Evolutionary conservation across 164 flowering plant species (phyloP).

Genomic region (Sextonia rubra): DNA sequence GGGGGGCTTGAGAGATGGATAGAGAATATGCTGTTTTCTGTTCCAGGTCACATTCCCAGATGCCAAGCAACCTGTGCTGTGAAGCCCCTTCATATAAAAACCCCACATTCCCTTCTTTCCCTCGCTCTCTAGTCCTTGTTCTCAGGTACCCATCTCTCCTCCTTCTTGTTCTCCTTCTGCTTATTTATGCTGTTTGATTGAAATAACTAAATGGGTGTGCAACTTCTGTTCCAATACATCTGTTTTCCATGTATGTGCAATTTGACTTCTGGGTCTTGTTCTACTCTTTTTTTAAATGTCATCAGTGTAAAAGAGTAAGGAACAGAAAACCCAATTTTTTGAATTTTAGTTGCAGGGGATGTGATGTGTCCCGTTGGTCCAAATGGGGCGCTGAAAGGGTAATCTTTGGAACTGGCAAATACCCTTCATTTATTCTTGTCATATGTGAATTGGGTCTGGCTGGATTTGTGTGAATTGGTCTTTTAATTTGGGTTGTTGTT

Average conservation of each 20-base stretch:
- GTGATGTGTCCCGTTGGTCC: background rate
- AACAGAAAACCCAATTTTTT: background rate
- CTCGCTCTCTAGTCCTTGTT: background rate
- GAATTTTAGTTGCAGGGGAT: too few relatives aligned
- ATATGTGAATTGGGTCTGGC: background rate
- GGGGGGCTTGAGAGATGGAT: background rate
- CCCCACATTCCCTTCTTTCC: background rate
- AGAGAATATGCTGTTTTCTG: background rate
- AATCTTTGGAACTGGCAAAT: background rate
- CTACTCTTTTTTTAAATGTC: background rate
- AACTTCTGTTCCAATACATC: background rate
- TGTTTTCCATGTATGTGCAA: background rate
- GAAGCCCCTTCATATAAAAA: background rate
- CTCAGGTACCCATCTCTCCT: background rate
- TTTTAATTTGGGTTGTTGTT: too few relatives aligned
- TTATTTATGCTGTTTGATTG: background rate
- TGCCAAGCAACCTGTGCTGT: background rate
- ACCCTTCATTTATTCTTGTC: background rate
- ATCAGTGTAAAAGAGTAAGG: background rate
- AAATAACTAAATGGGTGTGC: background rate
- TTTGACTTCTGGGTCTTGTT: background rate
- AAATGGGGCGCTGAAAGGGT: background rate
- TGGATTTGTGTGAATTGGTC: background rate
- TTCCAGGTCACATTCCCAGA: background rate
- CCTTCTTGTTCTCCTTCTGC: background rate